Conservation (phyloP, 768 basidiomycete species). For the Leccinum longicurvipes region DNA sequence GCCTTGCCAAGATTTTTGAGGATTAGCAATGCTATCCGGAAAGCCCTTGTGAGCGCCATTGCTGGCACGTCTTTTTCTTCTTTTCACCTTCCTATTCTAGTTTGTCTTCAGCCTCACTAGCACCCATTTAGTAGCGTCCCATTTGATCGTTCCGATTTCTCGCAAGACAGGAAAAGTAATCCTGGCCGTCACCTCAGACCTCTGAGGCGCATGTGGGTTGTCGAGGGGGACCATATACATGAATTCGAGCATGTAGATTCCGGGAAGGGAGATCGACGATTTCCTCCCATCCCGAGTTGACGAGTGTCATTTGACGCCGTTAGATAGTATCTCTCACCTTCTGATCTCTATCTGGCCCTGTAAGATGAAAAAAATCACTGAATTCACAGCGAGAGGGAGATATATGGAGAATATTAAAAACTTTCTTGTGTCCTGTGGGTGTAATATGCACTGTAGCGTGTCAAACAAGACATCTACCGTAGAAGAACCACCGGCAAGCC, state of each 20-base stretch:
- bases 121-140: slow-evolving; percentile 1
- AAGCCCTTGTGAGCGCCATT: neutral
- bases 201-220: slow-evolving; percentile 18
- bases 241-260: slow-evolving; percentile 19
- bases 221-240: slow-evolving; percentile 17
- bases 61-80: too few species aligned
- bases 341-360: slow-evolving; percentile 15
- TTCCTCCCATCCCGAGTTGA: slow-evolving; percentile 17
- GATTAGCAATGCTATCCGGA: neutral
- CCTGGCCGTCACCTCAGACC: slow-evolving; percentile 13
- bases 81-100: too few species aligned
- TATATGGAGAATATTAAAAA: too few species aligned
- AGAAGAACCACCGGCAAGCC: too few species aligned
- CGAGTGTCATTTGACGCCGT: slow-evolving; percentile 15
- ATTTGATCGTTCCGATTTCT: neutral
- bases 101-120: slow-evolving; percentile 11
- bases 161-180: slow-evolving; percentile 14
- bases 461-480: slow-evolving; percentile 6
- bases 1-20: slow-evolving; percentile 6
- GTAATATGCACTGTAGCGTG: too few species aligned
- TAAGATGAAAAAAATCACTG: neutral
- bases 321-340: slow-evolving; percentile 19
- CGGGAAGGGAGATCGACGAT: slow-evolving; percentile 14
- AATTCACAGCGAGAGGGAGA: neutral
- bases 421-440: too few species aligned